A percentile compares a stretch with the other conserved stretches of the same genome.
Evolutionary conservation across 2,329 filamentous ascomycete genomes (phyloP).

Genomic region (Xenoacremonium recifei): DNA sequence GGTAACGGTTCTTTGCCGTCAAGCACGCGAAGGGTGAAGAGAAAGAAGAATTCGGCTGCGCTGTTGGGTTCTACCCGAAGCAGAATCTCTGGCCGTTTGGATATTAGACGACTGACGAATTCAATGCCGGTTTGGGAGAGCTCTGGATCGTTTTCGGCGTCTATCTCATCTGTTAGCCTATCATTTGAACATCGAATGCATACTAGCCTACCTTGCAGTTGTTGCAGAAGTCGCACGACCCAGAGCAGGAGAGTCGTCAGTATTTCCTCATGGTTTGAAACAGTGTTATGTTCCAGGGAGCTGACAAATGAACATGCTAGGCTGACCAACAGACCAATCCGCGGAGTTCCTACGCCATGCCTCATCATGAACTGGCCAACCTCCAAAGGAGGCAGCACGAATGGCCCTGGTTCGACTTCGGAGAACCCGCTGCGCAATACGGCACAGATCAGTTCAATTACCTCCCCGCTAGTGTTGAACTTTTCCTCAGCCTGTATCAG

Average conservation of each 20-base stretch:
- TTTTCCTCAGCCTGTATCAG: slow-evolving; percentile 46
- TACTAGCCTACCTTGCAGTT: slow-evolving; percentile 52
- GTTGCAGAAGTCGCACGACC: slow-evolving; percentile 60
- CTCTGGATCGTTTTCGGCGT: slow-evolving; percentile 69
- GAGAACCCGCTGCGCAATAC: slow-evolving; percentile 74
- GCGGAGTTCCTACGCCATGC: slow-evolving; percentile 58
- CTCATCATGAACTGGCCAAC: slow-evolving; percentile 66
- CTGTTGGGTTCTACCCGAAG: slow-evolving; percentile 55
- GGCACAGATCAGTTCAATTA: slow-evolving; percentile 69
- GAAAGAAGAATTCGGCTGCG: slow-evolving; percentile 64
- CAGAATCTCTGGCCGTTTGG: slow-evolving; percentile 60
- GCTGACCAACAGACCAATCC: slow-evolving; percentile 67
- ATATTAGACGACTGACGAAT: slow-evolving; percentile 63
- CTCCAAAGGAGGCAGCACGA: slow-evolving; percentile 67
- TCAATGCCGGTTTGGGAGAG: slow-evolving; percentile 73
- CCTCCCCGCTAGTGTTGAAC: slow-evolving; percentile 62
- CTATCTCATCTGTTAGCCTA: too few relatives aligned
- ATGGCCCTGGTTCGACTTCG: slow-evolving; percentile 71
- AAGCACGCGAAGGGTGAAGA: slow-evolving; percentile 69
- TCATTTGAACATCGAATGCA: too few relatives aligned
- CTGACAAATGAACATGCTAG: slow-evolving; percentile 70
- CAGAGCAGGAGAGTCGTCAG: slow-evolving; percentile 57
- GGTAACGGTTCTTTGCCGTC: slow-evolving; percentile 71
- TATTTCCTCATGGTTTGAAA: slow-evolving; percentile 44
- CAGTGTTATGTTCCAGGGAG: slow-evolving; percentile 49